Evolutionary conservation across 2,329 filamentous ascomycete species (phyloP), one percentile per base, ranked within the genome.

Genomic region (Leptographium galeiforme): DNA sequence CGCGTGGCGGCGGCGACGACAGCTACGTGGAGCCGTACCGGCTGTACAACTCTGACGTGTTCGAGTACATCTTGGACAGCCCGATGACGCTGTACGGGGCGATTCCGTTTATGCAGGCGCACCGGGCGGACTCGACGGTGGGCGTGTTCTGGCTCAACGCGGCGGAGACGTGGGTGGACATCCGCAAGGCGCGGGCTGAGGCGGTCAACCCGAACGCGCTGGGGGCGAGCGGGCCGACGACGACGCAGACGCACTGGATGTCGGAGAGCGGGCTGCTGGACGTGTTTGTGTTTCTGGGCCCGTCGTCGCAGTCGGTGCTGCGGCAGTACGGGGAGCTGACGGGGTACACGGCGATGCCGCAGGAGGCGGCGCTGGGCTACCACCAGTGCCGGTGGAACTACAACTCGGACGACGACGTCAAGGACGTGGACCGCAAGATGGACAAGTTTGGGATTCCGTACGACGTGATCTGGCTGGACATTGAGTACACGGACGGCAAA

Each of bases 321-420:
- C 85, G 84, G 62, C 81, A 79, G 34, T 98, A 95, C 66, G 83
- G 84, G 57, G 88, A 95, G 66, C 79, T 98, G 47, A 98, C 93
- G 10, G 93, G 93, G 32, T 91, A 84, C 63, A 93, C 89, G 34
- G 84, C 90, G 56, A 79, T 98, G 68, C 93, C 93, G 2, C 89
- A 95, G 63, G 85, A 93, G 58, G 96, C 96, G 62, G 79, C 91
- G 2, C 82, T 98, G 60, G 93, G 81, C 13, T 96, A 97, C 68
- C 93, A 98, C 64, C 93, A 98, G 68, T 97, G 93, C 67, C 86
- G 93, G 61, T 98, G 93, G 93, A 98, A 98, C 71, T 98, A 98
- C 66, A 84, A 96, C 54, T 94, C 89, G 1, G 91, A 96, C 62
- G 89, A 96, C 59, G 93, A 98, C 68, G 90, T 98, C 55, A 94